These are phyloP conservation scores for Flaveria robusta DNA, from an alignment of 129 eudicot species.

Conservation along the genomic window DNA sequence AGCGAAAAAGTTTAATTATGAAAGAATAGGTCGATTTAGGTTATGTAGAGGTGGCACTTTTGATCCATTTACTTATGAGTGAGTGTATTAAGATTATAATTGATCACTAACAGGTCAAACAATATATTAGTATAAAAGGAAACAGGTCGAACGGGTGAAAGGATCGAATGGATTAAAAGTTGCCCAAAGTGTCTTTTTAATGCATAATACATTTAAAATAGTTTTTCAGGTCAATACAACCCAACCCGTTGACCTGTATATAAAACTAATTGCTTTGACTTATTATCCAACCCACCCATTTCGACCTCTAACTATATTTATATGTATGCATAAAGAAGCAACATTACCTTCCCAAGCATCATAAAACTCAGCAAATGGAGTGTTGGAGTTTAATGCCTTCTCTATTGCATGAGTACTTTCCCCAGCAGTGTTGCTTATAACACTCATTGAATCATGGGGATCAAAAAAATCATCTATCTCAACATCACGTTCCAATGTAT, in stretches of 20 bases:
- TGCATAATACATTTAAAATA: not conserved
- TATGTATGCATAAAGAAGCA: not conserved
- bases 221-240: not conserved
- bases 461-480: conserved; percentile 70
- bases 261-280: not conserved
- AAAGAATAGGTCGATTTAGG: not conserved
- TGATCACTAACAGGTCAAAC: not conserved
- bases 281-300: not conserved
- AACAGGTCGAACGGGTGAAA: not conserved
- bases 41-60: not conserved
- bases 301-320: not conserved
- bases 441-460: conserved; percentile 67
- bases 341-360: conserved; percentile 96
- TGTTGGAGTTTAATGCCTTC: conserved; percentile 34
- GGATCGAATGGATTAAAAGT: not conserved
- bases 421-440: conserved; percentile 51
- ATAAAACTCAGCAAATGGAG: conserved; percentile 72
- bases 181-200: not conserved
- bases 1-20: not conserved
- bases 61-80: not conserved
- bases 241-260: not conserved
- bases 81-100: not conserved
- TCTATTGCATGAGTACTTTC: conserved; percentile 52
- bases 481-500: conserved; percentile 35
- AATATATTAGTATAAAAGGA: not conserved